Base-by-base conservation (phyloP, 2,329 filamentous ascomycete genomes). In the Graphilbum fragrans region DNA sequence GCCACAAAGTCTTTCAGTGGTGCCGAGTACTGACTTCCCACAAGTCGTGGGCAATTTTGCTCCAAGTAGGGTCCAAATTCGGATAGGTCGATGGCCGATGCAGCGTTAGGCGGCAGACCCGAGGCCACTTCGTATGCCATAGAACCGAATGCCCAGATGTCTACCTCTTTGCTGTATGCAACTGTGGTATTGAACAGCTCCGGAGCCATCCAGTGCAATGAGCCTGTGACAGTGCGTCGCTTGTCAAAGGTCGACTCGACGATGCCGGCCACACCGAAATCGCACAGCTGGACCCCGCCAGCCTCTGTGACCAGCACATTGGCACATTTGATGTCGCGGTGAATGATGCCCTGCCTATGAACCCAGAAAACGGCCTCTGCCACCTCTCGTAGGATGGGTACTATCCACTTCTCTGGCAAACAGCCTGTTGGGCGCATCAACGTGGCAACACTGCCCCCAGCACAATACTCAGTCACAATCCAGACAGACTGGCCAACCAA, bases 401-500 rank as follows among this genome's bases (percentile, higher is more conserved):
- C 44, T 27, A 50, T 48, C 48, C 48, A 50, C 16, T 77, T 80
- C 62, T 83, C 79, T 51, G 75, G 71, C n/a, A 83, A 60, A 2
- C 78, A 77, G 2, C 72, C 73, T 1, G 74, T 81, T n/a, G 80
- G 77, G 55, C 72, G 74, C 77, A 80, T 80, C 44, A 74, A 71
- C 46, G 72, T 88, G 49, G 74, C 80, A 57, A 93, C 80, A 57
- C 85, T 92, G 38, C 86, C 86, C 47, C 86, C 86, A 5, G 82
- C 83, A 52, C 85, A 88, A 58, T 88, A 87, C 61, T 92, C 84
- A 45, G 82, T 88, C 42, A 92, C 77, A 65, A 92, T 85, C 86
- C 86, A 93, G 63, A 93, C 80, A 45, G 85, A 76, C 50, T 82
- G 79, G 34, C 82, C 82, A 29, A 90, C 77, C 9, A 82, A 77